Percentiles rank a stretch among this genome's conserved stretches.
Conservation (phyloP, 495 filamentous ascomycete genomes). For the Aspergillus hancockii region DNA sequence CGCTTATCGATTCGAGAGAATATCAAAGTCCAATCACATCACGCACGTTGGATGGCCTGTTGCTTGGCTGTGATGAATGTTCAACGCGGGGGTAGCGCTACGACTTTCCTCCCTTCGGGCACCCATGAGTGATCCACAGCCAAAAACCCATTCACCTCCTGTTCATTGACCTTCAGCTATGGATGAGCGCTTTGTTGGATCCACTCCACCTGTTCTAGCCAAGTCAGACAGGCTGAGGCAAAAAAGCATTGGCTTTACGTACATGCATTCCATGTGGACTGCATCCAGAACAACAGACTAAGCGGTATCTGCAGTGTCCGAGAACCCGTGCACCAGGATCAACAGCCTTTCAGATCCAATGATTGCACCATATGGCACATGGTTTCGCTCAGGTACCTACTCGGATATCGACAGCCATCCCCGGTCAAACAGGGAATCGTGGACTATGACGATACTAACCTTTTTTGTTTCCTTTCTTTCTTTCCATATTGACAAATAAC, state of each 20-base stretch:
- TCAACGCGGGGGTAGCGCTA: conserved; percentile 12
- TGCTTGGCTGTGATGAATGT: conserved; percentile 17
- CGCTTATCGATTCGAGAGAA: conserved; percentile 20
- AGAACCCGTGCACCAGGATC: conserved; percentile 17
- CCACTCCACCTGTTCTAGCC: conserved; percentile 11
- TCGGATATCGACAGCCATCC: neutral
- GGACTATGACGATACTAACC: neutral
- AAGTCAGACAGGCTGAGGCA: conserved; percentile 7
- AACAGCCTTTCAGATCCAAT: conserved; percentile 20
- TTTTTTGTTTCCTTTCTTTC: neutral
- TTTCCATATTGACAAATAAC: neutral
- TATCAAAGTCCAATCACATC: conserved; percentile 12
- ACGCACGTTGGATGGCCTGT: conserved; percentile 15
- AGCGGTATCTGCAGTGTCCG: conserved; percentile 7
- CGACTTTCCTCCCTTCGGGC: conserved; percentile 4
- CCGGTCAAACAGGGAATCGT: neutral
- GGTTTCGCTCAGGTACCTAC: neutral
- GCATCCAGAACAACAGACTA: conserved; percentile 1
- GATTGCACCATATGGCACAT: conserved; percentile 14
- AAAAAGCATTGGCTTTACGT: conserved; percentile 19
- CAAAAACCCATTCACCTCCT: neutral
- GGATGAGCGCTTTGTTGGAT: conserved; percentile 9
- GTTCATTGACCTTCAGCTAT: conserved; percentile 10
- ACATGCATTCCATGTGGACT: conserved; percentile 19
- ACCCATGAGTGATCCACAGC: conserved; percentile 5